A percentile compares a stretch with the other conserved stretches of the same genome.
Evolutionary conservation across 1,139 yeast species (phyloP).

Genomic region (Lodderomyces jiufengensis): DNA sequence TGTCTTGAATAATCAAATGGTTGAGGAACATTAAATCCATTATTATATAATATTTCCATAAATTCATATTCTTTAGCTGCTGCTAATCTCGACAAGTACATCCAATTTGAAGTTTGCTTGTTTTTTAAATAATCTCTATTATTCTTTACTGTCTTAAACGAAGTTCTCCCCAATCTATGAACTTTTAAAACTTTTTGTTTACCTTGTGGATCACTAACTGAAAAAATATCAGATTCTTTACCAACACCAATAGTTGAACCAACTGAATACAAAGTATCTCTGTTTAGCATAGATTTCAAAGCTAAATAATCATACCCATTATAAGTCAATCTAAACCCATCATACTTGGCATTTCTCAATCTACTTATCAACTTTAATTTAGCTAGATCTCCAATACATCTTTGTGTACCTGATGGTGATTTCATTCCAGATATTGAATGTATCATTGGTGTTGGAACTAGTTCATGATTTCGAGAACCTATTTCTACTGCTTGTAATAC

Average conservation of each 20-base stretch:
- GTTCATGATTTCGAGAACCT: conserved; percentile 90
- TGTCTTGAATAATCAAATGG: conserved; percentile 92
- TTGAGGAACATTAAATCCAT: conserved; percentile 81
- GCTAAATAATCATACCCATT: conserved; percentile 92
- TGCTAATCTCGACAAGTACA: conserved; percentile 84
- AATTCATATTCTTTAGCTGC: conserved; percentile 91
- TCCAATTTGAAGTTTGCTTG: conserved; percentile 76
- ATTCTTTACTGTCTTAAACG: conserved; percentile 87
- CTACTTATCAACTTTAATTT: conserved; percentile 75
- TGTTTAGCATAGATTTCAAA: conserved; percentile 71
- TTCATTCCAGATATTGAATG: conserved; percentile 76
- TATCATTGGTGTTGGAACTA: conserved; percentile 86
- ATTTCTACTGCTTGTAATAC: conserved; percentile 86
- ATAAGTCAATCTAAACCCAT: conserved; percentile 86
- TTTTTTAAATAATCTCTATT: conserved; percentile 86
- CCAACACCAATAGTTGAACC: conserved; percentile 95
- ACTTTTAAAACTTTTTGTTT: conserved; percentile 73
- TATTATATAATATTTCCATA: conserved; percentile 68
- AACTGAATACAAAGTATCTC: conserved; percentile 70
- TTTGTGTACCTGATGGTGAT: conserved; percentile 71
- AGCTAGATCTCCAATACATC: conserved; percentile 82
- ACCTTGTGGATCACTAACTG: conserved; percentile 73
- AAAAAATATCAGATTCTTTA: conserved; percentile 91
- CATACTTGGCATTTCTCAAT: conserved; percentile 82
- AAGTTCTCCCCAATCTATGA: conserved; percentile 89